phyloP scores from a whole-genome alignment of 1,284 basidiomycete species.

The Xerocomus nothofagi region DNA sequence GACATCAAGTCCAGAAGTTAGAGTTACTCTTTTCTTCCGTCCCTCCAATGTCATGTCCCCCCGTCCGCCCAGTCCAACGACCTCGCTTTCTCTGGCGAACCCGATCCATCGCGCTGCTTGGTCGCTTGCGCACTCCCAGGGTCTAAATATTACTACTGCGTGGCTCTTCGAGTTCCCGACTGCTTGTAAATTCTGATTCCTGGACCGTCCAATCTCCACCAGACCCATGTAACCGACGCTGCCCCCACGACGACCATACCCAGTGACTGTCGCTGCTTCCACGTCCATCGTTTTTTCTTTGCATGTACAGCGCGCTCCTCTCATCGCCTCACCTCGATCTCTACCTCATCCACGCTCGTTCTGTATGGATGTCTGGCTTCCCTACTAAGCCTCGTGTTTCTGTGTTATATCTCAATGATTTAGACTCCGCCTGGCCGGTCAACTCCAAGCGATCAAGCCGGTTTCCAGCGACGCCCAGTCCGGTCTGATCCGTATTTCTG shows the following conservation, averaged over 20 bases:
- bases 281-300: not conserved
- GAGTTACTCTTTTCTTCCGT: not conserved
- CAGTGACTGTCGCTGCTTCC: not conserved
- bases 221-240: not conserved
- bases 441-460: not conserved
- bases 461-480: not conserved
- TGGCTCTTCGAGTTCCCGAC: not conserved
- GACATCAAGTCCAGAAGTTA: not conserved
- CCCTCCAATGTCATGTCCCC: not conserved
- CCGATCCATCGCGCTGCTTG: not conserved
- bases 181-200: not conserved
- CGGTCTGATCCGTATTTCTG: constrained; percentile 5
- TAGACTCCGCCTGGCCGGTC: constrained; percentile 16
- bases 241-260: not conserved
- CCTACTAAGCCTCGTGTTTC: not conserved
- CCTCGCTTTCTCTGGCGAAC: not conserved
- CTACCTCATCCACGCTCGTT: not conserved
- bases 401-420: constrained; percentile 2
- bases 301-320: not conserved
- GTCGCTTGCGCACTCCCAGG: not conserved
- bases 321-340: not conserved
- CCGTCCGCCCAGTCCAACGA: not conserved
- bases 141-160: not conserved
- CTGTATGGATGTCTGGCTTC: not conserved
- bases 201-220: not conserved